These are phyloP conservation scores for Mentha longifolia DNA, from an alignment of 257 asterid genomes.

Conservation along the genomic window DNA sequence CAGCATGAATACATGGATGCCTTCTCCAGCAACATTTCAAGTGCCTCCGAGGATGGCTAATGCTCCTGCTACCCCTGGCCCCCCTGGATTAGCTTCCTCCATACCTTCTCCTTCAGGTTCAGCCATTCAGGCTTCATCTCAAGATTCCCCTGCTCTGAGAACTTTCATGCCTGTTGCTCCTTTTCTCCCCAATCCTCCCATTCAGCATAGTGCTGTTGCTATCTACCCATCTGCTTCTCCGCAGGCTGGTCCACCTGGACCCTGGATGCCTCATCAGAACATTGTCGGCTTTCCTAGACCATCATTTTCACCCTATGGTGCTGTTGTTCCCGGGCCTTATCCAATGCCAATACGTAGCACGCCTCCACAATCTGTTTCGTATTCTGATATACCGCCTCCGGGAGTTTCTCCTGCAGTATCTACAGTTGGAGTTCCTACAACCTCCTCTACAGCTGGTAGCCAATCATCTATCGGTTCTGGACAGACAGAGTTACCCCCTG, in stretches of 20 bases:
- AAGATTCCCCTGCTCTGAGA: conserved; percentile 50
- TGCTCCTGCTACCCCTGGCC: conserved; percentile 54
- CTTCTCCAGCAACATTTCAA: conserved; percentile 63
- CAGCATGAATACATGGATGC: conserved; percentile 50
- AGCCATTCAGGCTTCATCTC: conserved; percentile 42
- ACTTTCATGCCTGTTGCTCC: conserved; percentile 50
- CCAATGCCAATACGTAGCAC: conserved; percentile 52
- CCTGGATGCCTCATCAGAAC: conserved; percentile 83
- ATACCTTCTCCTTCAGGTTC: conserved; percentile 51
- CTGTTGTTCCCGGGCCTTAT: conserved; percentile 58
- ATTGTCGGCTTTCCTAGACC: conserved; percentile 66
- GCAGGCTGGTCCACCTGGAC: conserved; percentile 63
- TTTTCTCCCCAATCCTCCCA: conserved; percentile 48
- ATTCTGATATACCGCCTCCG: conserved; percentile 79
- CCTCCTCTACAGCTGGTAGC: conserved; percentile 33
- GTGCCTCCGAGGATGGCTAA: conserved; percentile 56
- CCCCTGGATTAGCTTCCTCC: conserved; percentile 66
- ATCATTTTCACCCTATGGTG: conserved; percentile 72
- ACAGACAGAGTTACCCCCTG: conserved; percentile 69
- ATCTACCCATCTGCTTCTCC: conserved; percentile 63
- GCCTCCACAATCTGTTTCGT: conserved; percentile 54
- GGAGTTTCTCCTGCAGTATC: conserved; percentile 48
- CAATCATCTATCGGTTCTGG: conserved; percentile 48
- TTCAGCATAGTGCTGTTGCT: conserved; percentile 63
- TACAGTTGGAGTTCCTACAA: conserved; percentile 48